Evolutionary conservation across 2,329 filamentous ascomycete species (phyloP).

Genomic region (Alternaria angustiovoidea): DNA sequence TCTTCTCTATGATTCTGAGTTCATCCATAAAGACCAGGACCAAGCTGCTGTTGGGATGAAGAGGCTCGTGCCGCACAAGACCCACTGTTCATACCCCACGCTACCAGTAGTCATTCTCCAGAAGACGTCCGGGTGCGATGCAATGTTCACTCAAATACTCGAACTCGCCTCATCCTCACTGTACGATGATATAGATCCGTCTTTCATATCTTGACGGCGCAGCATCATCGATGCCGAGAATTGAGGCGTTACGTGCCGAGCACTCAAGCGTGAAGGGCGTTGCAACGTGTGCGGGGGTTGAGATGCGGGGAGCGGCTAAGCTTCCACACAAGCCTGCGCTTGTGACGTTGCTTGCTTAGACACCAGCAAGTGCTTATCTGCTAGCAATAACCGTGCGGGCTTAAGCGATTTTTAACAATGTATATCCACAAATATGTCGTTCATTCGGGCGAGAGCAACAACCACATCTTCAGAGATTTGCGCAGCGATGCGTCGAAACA

Average conservation of each 20-base stretch:
- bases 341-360: constrained; percentile 24
- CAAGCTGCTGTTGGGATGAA: neutral
- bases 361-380: constrained; percentile 1
- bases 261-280: neutral
- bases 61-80: neutral
- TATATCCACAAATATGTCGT: neutral
- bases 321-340: constrained; percentile 19
- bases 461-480: neutral
- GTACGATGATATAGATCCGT: neutral
- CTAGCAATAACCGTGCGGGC: neutral
- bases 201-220: neutral
- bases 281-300: constrained; percentile 8
- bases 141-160: neutral
- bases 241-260: constrained; percentile 1
- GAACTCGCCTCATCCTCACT: neutral
- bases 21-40: neutral
- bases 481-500: neutral
- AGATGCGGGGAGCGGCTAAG: constrained; percentile 21
- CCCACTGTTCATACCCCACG: constrained; percentile 1
- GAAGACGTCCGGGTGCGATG: neutral
- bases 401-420: neutral
- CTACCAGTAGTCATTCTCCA: neutral
- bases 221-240: constrained; percentile 10
- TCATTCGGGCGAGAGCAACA: neutral
- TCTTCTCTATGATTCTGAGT: rapidly evolving